Evolutionary conservation across 495 filamentous ascomycete genomes (phyloP).

Genomic region (Penicillium turbatum): DNA sequence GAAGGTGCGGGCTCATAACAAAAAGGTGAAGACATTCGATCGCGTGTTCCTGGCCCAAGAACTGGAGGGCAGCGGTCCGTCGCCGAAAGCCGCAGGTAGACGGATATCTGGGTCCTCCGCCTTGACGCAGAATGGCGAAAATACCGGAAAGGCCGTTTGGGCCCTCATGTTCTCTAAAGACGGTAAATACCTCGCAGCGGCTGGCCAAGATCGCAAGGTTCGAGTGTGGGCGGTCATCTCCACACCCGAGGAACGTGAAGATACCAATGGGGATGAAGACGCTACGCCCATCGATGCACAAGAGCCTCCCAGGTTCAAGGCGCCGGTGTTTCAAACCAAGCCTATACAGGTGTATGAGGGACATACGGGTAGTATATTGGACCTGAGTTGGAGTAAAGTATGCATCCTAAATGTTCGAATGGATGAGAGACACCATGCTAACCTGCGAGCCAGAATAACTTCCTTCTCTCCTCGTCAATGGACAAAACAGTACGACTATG

Average conservation of each 20-base stretch:
- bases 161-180: conserved; percentile 89
- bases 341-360: conserved; percentile 76
- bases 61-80: conserved; percentile 40
- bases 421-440: conserved; percentile 5
- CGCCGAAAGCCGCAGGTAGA: conserved; percentile 22
- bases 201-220: conserved; percentile 80
- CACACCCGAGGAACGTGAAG: conserved; percentile 69
- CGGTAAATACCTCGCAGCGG: conserved; percentile 85
- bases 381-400: conserved; percentile 95
- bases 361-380: conserved; percentile 82
- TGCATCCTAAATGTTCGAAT: conserved; percentile 4
- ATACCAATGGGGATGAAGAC: conserved; percentile 67
- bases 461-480: conserved; percentile 94
- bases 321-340: conserved; percentile 82
- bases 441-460: conserved; percentile 66
- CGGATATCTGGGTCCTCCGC: conserved; percentile 25
- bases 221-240: conserved; percentile 88
- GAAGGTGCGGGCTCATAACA: conserved; percentile 73
- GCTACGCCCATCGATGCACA: conserved; percentile 44
- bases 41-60: conserved; percentile 90
- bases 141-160: conserved; percentile 66
- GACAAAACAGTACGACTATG: conserved; percentile 96
- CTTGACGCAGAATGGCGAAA: conserved; percentile 34
- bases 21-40: conserved; percentile 78
- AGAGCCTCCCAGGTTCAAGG: conserved; percentile 57